These are phyloP conservation scores for Cochlearia excelsa DNA, from an alignment of 345 rosid genomes.

Conservation along the genomic window DNA sequence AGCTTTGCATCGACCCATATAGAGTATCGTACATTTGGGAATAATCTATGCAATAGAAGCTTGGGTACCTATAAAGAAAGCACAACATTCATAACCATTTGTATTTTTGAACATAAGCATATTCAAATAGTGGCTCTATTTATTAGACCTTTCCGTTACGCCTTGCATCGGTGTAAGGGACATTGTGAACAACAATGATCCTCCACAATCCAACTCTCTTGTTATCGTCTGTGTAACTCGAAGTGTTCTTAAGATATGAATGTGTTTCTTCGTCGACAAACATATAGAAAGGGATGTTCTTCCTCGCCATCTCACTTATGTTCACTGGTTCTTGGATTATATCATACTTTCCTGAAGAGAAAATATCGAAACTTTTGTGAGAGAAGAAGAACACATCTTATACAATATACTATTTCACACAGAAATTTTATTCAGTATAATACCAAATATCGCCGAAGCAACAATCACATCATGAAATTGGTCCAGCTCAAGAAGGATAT, in stretches of 20 bases:
- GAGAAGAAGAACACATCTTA: constrained; percentile 5
- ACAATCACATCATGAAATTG: constrained; percentile 85
- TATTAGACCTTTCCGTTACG: constrained; percentile 83
- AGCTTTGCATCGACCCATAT: constrained; percentile 98
- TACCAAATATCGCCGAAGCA: constrained; percentile 97
- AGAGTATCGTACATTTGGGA: constrained; percentile 90
- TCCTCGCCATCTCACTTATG: constrained; percentile 67
- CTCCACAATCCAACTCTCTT: constrained; percentile 88
- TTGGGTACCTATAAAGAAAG: constrained; percentile 31
- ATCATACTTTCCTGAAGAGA: constrained; percentile 77
- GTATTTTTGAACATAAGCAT: too few relatives aligned
- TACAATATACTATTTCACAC: not conserved
- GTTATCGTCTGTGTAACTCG: constrained; percentile 44
- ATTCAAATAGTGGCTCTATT: too few relatives aligned
- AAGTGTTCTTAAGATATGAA: constrained; percentile 57
- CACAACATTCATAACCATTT: too few relatives aligned
- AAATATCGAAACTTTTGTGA: constrained; percentile 26
- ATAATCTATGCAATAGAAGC: constrained; percentile 67
- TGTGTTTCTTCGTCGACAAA: constrained; percentile 96
- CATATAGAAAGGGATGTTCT: constrained; percentile 84
- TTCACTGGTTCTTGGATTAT: constrained; percentile 76
- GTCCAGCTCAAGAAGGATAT: constrained; percentile 82
- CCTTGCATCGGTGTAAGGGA: constrained; percentile 81
- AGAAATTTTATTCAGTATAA: constrained; percentile 18
- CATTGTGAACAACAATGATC: constrained; percentile 76